These are phyloP conservation scores for Globisporangium okanoganense DNA, from an alignment of 352 stramenopile species.

Conservation along the genomic window DNA sequence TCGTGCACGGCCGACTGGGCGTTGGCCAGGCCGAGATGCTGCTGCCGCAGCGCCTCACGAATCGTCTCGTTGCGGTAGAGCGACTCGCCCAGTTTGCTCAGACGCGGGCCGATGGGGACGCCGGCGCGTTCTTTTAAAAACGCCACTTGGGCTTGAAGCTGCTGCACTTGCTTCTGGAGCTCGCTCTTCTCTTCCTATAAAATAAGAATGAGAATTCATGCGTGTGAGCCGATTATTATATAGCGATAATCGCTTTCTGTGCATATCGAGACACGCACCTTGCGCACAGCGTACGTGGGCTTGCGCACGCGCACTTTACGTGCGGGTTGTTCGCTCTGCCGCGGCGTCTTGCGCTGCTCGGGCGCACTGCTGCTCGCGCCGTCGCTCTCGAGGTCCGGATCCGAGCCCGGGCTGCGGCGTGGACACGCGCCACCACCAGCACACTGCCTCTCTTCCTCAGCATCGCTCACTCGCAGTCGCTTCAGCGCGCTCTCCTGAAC, in stretches of 20 bases:
- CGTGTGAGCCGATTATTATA: not conserved
- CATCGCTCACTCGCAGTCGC: not conserved
- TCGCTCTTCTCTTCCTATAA: slow-evolving; percentile 41
- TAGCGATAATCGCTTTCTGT: not conserved
- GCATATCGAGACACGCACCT: slow-evolving; percentile 1
- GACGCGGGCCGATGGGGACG: slow-evolving; percentile 19
- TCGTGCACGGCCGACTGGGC: slow-evolving; percentile 17
- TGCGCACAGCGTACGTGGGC: slow-evolving; percentile 18
- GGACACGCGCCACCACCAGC: not conserved
- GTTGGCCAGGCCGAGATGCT: slow-evolving; percentile 14
- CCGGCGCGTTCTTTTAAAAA: slow-evolving; percentile 23
- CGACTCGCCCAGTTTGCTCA: slow-evolving; percentile 9
- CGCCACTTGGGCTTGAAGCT: slow-evolving; percentile 28
- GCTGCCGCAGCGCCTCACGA: slow-evolving; percentile 16
- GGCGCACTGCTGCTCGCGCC: slow-evolving; percentile 12
- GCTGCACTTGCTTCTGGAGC: slow-evolving; percentile 29
- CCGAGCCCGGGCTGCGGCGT: slow-evolving; percentile 9
- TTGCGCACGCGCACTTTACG: slow-evolving; percentile 19
- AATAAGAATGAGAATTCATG: not conserved
- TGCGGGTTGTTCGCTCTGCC: not conserved
- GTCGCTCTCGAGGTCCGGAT: slow-evolving; percentile 9
- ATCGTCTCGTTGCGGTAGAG: slow-evolving; percentile 12
- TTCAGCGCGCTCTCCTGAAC: not conserved
- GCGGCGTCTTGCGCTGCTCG: not conserved
- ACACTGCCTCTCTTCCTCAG: not conserved